Conservation (phyloP, 2,329 filamentous ascomycete genomes). For the Fusarium globosum region DNA sequence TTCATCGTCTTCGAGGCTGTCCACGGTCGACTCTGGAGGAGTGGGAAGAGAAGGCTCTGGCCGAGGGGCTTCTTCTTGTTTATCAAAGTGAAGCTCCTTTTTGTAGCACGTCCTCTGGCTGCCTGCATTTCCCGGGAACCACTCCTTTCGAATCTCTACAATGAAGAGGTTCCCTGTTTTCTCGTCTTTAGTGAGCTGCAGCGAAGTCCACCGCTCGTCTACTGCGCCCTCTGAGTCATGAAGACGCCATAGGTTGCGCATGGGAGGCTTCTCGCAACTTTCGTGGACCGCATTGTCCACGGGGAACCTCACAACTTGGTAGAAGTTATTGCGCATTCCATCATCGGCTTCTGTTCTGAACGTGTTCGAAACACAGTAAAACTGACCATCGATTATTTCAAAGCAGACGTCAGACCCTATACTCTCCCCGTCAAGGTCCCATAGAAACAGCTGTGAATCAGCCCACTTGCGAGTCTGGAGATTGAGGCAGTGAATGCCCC, state of each 20-base stretch:
- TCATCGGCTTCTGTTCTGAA: constrained; percentile 71
- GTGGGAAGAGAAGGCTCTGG: constrained; percentile 14
- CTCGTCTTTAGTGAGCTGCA: constrained; percentile 72
- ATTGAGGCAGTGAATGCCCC: constrained; percentile 68
- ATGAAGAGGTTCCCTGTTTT: constrained; percentile 67
- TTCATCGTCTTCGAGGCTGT: background rate
- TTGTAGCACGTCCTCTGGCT: constrained; percentile 75
- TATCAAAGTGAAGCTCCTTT: constrained; percentile 59
- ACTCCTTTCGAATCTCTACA: constrained; percentile 77
- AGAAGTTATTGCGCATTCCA: constrained; percentile 75
- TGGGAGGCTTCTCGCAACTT: constrained; percentile 52
- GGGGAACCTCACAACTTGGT: constrained; percentile 73
- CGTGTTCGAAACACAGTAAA: constrained; percentile 78
- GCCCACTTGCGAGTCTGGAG: constrained; percentile 56
- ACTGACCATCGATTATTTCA: constrained; percentile 71
- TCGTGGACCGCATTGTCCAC: constrained; percentile 57
- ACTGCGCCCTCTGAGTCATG: constrained; percentile 76
- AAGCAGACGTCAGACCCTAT: constrained; percentile 77
- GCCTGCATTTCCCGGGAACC: constrained; percentile 63
- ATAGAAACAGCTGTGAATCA: constrained; percentile 60
- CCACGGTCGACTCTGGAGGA: constrained; percentile 2
- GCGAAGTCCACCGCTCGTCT: constrained; percentile 78
- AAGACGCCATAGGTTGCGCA: constrained; percentile 68
- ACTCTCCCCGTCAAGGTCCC: constrained; percentile 71
- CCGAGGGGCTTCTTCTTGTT: background rate